These are phyloP conservation scores for Sextonia rubra DNA, from an alignment of 164 flowering plant species.

Conservation along the genomic window DNA sequence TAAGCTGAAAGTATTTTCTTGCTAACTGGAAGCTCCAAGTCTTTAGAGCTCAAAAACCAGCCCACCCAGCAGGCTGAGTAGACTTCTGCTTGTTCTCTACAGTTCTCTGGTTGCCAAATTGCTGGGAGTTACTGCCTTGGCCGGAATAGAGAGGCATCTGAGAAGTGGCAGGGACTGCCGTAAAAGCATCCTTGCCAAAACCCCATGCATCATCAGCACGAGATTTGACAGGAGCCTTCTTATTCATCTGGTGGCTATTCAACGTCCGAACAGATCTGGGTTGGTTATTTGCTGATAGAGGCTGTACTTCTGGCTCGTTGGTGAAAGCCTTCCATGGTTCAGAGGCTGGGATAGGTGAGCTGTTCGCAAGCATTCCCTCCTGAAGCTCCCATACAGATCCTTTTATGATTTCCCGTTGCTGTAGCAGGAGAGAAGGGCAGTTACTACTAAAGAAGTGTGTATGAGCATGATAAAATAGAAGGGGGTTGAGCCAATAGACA, in stretches of 20 bases:
- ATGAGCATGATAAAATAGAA: neutral
- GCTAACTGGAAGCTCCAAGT: neutral
- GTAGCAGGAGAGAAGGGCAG: neutral
- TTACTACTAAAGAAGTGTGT: neutral
- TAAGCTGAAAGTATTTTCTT: neutral
- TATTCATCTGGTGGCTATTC: slow-evolving; percentile 39
- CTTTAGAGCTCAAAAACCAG: slow-evolving; percentile 57
- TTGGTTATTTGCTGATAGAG: slow-evolving; percentile 1
- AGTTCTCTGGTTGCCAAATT: slow-evolving; percentile 36
- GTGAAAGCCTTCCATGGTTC: slow-evolving; percentile 44
- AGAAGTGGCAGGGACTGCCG: slow-evolving; percentile 51
- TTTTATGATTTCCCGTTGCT: slow-evolving; percentile 49
- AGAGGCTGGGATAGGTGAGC: slow-evolving; percentile 31
- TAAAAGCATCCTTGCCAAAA: slow-evolving; percentile 73
- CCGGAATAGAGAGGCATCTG: slow-evolving; percentile 26
- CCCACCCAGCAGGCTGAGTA: slow-evolving; percentile 96
- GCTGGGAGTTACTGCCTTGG: slow-evolving; percentile 43
- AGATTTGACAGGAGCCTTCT: slow-evolving; percentile 24
- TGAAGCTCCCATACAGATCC: slow-evolving; percentile 55
- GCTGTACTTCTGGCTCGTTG: slow-evolving; percentile 29
- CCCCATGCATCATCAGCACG: slow-evolving; percentile 56
- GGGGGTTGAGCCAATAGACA: neutral
- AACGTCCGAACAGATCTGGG: slow-evolving; percentile 63
- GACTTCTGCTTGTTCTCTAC: slow-evolving; percentile 40
- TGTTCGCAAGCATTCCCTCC: slow-evolving; percentile 40